Conservation (phyloP, 2,329 filamentous ascomycete genomes). For the Hypocreales sp. region DNA sequence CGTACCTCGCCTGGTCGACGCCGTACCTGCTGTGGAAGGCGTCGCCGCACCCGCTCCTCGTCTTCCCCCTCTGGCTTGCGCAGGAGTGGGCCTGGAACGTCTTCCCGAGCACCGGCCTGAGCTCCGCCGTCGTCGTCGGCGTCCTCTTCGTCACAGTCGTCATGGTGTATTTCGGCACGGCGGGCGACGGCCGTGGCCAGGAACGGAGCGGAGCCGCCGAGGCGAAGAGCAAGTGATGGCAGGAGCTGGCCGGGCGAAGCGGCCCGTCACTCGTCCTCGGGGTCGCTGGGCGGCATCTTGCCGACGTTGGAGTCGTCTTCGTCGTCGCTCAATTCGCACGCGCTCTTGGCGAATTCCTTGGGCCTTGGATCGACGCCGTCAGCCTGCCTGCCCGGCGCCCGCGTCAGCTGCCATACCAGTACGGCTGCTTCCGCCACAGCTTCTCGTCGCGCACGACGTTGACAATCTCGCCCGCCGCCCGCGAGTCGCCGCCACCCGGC, state of each 20-base stretch:
- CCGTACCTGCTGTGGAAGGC: constrained; percentile 77
- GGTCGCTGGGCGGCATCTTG: constrained; percentile 70
- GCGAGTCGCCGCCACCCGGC: constrained; percentile 54
- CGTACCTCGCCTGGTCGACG: constrained; percentile 78
- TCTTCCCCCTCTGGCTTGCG: constrained; percentile 54
- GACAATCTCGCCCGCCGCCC: constrained; percentile 75
- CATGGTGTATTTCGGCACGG: constrained; percentile 43
- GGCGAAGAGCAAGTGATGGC: too few relatives aligned
- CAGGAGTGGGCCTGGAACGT: constrained; percentile 95
- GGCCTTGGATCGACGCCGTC: constrained; percentile 39
- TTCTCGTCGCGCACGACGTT: constrained; percentile 89
- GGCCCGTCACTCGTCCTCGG: constrained; percentile 59
- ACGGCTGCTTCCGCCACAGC: constrained; percentile 74
- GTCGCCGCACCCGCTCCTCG: constrained; percentile 48
- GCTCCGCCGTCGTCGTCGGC: constrained; percentile 49
- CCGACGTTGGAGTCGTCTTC: constrained; percentile 69
- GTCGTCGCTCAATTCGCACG: constrained; percentile 47
- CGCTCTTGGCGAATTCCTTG: constrained; percentile 56
- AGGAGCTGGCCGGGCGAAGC: too few relatives aligned
- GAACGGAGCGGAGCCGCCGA: too few relatives aligned
- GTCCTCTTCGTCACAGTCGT: constrained; percentile 52
- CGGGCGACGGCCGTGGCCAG: too few relatives aligned
- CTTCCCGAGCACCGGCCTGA: constrained; percentile 57
- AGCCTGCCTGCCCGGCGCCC: constrained; percentile 3
- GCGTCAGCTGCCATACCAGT: constrained; percentile 44